A percentile compares a stretch with the other conserved stretches of the same genome.
phyloP scores from a whole-genome alignment of 164 flowering plant genomes.

The Hamamelis virginiana region DNA sequence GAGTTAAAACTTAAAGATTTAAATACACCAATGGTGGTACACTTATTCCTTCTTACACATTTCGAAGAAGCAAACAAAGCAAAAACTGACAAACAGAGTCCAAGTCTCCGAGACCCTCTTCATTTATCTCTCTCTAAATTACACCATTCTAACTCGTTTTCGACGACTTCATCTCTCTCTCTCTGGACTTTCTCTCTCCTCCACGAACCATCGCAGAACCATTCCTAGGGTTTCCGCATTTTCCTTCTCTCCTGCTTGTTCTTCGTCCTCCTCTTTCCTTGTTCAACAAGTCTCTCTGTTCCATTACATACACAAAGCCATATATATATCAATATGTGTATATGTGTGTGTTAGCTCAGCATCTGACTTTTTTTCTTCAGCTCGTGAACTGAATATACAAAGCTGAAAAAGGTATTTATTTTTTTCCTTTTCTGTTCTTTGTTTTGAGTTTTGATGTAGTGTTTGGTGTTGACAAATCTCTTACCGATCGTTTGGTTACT shows the following conservation, averaged over 20 bases:
- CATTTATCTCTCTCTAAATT: too few relatives aligned
- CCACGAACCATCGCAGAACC: slow-evolving; percentile 13
- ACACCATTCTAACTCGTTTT: slow-evolving; percentile 32
- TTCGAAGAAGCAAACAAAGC: not conserved
- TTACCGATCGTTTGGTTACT: too few relatives aligned
- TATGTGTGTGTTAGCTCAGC: too few relatives aligned
- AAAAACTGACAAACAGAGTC: not conserved
- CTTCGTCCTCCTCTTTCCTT: too few relatives aligned
- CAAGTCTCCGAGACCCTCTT: not conserved
- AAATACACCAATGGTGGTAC: not conserved
- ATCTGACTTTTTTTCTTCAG: too few relatives aligned
- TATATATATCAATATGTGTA: not conserved
- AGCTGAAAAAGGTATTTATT: too few relatives aligned
- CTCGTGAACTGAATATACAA: too few relatives aligned
- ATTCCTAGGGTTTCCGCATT: not conserved
- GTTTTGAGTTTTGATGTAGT: too few relatives aligned
- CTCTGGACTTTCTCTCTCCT: not conserved
- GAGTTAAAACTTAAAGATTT: too few relatives aligned
- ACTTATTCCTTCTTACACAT: too few relatives aligned
- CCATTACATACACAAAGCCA: not conserved
- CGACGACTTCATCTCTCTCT: slow-evolving; percentile 5
- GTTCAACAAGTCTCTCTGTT: not conserved
- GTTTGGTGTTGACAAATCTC: too few relatives aligned
- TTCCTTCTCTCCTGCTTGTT: not conserved
- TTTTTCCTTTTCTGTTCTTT: too few relatives aligned